Base-by-base conservation (phyloP, 441 rosid genomes). In the Bruguiera hainesii region DNA sequence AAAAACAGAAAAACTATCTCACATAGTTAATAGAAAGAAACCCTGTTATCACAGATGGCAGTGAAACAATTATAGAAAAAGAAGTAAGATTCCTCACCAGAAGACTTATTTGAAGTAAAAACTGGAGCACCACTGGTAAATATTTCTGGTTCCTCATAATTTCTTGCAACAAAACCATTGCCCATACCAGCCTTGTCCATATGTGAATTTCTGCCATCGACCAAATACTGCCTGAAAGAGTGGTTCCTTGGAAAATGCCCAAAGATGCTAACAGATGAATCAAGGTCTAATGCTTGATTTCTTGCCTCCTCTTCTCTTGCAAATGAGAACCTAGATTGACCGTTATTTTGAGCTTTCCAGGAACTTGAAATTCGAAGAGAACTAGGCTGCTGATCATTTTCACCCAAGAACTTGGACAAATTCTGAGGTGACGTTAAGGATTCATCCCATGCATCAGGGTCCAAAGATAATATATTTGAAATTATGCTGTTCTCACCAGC, bases 311-410 rank as follows among this genome's bases (percentile, higher is more conserved):
- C 97, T 60, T 86, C 89, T 72, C 93, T 85, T 0, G 99, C 99
- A 79, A 95, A 90, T 28, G 98, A 95, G 80, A 95, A 91, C 81
- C 95, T 86, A 63, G 99, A 92, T 82, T 95, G 99, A 73, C 69
- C 76, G 69, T 75, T 89, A 69, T 79, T 83, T 60, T 82, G 90
- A 26, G 56, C 78, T 80, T 87, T 90, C 79, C 86, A 80, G 53
- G 86, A 81, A 83, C 75, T 71, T 4, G 87, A 72, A 67, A 76
- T 59, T 67, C 72, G 82, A 55, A 83, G 75, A 66, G 89, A 79
- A 71, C 76, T 84, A 65, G 85, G 71, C 51, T 78, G 82, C 69
- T 68, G 80, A 62, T 89, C 88, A 46, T 76, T 75, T 66, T 86
- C 89, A 60, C 89, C 84, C 35, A 90, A 77, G 62, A 92, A 65